Conservation (phyloP, 176 grass and related monocot genomes). For the Aegilops longissima region DNA sequence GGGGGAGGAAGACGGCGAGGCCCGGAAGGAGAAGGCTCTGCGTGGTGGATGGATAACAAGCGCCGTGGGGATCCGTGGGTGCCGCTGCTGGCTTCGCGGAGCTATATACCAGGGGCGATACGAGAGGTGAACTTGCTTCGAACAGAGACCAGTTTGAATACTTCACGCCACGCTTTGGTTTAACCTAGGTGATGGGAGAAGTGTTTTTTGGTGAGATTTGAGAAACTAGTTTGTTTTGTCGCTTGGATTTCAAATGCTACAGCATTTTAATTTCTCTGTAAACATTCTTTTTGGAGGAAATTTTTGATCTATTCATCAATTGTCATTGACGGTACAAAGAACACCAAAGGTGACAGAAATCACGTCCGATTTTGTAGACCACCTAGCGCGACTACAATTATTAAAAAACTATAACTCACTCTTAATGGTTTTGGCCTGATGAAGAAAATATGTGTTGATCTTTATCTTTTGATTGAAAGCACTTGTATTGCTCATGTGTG, state of each 20-base stretch:
- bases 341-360: too few relatives aligned
- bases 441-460: too few relatives aligned
- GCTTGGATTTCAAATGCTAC: not conserved
- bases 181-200: too few relatives aligned
- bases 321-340: too few relatives aligned
- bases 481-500: too few relatives aligned
- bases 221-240: not conserved
- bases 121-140: not conserved
- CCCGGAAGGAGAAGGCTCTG: not conserved
- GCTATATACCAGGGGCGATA: constrained; percentile 16
- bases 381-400: too few relatives aligned
- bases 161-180: not conserved
- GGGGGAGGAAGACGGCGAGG: constrained; percentile 31
- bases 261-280: not conserved
- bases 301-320: too few relatives aligned
- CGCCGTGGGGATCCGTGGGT: not conserved
- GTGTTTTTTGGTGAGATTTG: not conserved
- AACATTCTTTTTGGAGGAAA: too few relatives aligned
- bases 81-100: constrained; percentile 10
- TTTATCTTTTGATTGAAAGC: too few relatives aligned
- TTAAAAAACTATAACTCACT: too few relatives aligned
- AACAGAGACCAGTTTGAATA: not conserved
- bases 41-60: constrained; percentile 43
- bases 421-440: too few relatives aligned
- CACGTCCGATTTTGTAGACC: too few relatives aligned